A percentile compares a stretch with the other conserved stretches of the same genome.
phyloP scores from a whole-genome alignment of 805 yeast genomes.

The Gaillardinia entomophila region DNA sequence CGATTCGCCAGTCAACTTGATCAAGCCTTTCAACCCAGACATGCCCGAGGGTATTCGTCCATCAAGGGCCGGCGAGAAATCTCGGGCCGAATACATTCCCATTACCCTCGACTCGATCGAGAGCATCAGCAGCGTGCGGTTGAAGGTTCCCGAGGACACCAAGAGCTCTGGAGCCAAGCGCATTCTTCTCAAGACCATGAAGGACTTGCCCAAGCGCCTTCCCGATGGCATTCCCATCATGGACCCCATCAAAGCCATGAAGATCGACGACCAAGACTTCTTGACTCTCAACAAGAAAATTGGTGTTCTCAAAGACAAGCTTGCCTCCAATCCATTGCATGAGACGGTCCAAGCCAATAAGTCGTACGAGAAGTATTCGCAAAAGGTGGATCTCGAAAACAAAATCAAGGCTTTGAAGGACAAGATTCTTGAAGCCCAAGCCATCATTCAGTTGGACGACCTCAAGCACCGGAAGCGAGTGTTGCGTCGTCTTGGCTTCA shows the following conservation, averaged over 20 bases:
- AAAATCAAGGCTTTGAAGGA: conserved; percentile 55
- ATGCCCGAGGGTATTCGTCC: conserved; percentile 89
- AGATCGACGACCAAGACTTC: conserved; percentile 80
- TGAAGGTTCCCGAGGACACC: conserved; percentile 73
- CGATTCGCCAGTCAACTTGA: conserved; percentile 78
- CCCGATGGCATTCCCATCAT: conserved; percentile 88
- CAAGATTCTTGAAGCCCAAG: conserved; percentile 76
- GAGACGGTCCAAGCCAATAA: conserved; percentile 56
- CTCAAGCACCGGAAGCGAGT: conserved; percentile 90
- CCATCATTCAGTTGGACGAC: conserved; percentile 92
- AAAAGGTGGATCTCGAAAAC: conserved; percentile 56
- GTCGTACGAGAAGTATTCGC: conserved; percentile 58
- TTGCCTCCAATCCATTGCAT: conserved; percentile 63
- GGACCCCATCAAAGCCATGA: conserved; percentile 91
- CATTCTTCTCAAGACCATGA: conserved; percentile 63
- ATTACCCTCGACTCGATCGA: conserved; percentile 74
- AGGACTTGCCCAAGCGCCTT: conserved; percentile 75
- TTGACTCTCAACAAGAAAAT: conserved; percentile 64
- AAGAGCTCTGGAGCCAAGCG: conserved; percentile 52
- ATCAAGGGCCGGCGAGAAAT: conserved; percentile 62
- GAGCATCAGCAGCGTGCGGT: conserved; percentile 72
- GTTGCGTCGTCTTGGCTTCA: conserved; percentile 84
- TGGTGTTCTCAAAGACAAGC: conserved; percentile 73
- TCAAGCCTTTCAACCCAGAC: conserved; percentile 71
- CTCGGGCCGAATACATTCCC: conserved; percentile 75